Evolutionary conservation across 2,329 filamentous ascomycete genomes (phyloP), one percentile per base, ranked within the genome.

Genomic region (Diaporthe ampelina): DNA sequence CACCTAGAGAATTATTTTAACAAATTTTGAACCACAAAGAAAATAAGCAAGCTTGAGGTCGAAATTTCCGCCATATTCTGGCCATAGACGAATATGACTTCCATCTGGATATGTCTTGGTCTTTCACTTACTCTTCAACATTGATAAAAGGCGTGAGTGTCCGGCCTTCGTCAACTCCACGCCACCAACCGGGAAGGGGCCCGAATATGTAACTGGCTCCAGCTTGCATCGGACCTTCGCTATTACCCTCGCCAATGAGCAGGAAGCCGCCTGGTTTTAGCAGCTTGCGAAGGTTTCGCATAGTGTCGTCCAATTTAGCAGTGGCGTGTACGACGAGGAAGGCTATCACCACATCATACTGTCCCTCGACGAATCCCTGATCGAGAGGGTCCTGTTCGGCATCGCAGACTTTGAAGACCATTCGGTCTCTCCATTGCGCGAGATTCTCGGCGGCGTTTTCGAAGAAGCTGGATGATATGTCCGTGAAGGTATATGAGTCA

Each of bases 401-500:
- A 58, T 85, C 79, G 4, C 78, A 75, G 0, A 77, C 74, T 26
- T 73, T 61, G 48, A 73, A 81, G 21, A 43, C 43, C 70, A 79
- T 77, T 11, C 70, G 75, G 4, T 73, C 73, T 4, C 21, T 8
- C 50, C 79, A 78, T 2, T 72, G 56, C 0, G 76, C 69, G 29
- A 86, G 40, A 15, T 48, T 65, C 40, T 32, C 40, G 9, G 59
- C 59, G 11, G 59, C 59, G 10, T 65, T 65, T 10, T 81, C 80
- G 58, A 87, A 85, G 78, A 84, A 84, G 21, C 79, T 81, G 2
- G 79, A 61, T 0, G 82, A 82, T 11, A 86, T 81, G 69, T 88
- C 85, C 0, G 86, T 87, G 77, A 81, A 88, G 0, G 83, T 85
- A 74, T 87, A 88, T 4, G 81, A 79, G 1, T 78, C 74, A 56